Conservation (phyloP, 208 protist species). For the Endotrypanum monterogeii region DNA sequence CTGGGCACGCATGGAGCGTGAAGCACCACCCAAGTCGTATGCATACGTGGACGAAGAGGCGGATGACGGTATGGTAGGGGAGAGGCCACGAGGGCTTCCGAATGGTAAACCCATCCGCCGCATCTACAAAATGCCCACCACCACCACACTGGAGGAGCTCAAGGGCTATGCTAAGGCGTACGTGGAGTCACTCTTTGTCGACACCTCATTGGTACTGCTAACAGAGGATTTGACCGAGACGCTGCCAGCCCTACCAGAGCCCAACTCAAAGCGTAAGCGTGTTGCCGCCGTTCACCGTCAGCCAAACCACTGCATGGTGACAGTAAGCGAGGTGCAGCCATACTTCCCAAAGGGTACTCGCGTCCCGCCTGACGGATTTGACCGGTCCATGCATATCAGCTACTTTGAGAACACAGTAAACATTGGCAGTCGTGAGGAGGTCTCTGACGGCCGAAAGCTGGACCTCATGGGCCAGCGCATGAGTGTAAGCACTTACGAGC, state of each 20-base stretch:
- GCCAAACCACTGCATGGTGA: conserved; percentile 83
- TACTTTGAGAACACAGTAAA: conserved; percentile 73
- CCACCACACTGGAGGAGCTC: conserved; percentile 56
- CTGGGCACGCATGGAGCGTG: conserved; percentile 85
- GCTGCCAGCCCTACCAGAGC: conserved; percentile 61
- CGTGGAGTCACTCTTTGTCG: conserved; percentile 64
- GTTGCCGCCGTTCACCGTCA: conserved; percentile 48
- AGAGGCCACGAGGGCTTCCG: conserved; percentile 58
- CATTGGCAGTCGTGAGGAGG: conserved; percentile 21
- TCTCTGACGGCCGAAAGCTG: conserved; percentile 24
- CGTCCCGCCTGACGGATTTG: conserved; percentile 57
- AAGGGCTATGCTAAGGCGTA: conserved; percentile 61
- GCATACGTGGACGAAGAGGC: conserved; percentile 45
- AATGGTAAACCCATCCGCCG: conserved; percentile 59
- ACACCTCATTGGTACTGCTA: conserved; percentile 57
- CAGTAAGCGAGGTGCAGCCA: conserved; percentile 75
- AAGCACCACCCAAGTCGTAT: conserved; percentile 28
- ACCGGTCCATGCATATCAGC: conserved; percentile 63
- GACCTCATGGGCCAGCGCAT: conserved; percentile 76
- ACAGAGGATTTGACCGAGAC: conserved; percentile 75
- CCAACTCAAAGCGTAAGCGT: conserved; percentile 66
- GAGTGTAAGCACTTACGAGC: conserved; percentile 72
- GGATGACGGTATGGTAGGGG: conserved; percentile 44
- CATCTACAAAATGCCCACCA: conserved; percentile 83
- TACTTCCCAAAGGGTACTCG: conserved; percentile 60